Percentiles rank a stretch among this genome's conserved stretches.
These are phyloP conservation scores for Artemisia argyi DNA, from an alignment of 129 eudicot species.

Conservation along the genomic window DNA sequence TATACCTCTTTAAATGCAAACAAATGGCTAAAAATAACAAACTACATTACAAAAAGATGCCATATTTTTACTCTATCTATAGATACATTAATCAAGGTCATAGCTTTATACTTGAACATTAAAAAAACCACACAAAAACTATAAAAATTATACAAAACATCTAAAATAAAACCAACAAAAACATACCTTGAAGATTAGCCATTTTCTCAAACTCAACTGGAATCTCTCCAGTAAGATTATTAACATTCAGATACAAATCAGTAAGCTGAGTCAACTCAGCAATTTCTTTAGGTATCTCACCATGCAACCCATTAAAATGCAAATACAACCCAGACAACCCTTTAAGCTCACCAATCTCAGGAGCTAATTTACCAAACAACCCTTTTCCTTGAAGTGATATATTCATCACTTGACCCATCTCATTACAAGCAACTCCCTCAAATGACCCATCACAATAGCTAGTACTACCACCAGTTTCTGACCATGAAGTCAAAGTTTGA, in stretches of 20 bases:
- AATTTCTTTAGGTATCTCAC: conserved; percentile 77
- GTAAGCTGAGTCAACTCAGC: conserved; percentile 70
- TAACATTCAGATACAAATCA: conserved; percentile 89
- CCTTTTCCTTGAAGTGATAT: conserved; percentile 97
- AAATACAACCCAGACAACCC: conserved; percentile 85
- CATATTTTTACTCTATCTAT: neutral
- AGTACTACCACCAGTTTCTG: conserved; percentile 34
- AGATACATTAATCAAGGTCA: conserved; percentile 28
- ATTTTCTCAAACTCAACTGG: conserved; percentile 69
- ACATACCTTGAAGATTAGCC: conserved; percentile 82
- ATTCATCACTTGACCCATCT: conserved; percentile 70
- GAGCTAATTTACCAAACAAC: conserved; percentile 68
- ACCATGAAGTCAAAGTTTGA: conserved; percentile 68
- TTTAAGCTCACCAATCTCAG: conserved; percentile 80
- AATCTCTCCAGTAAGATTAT: conserved; percentile 72
- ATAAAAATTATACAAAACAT: neutral
- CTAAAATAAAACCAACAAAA: neutral
- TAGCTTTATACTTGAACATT: neutral
- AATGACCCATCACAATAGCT: conserved; percentile 67
- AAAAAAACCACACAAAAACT: neutral
- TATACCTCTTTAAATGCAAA: neutral
- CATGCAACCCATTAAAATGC: conserved; percentile 78
- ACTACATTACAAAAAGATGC: neutral
- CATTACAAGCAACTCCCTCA: conserved; percentile 84
- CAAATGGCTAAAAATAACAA: neutral